Conservation (phyloP, 257 asterid genomes). For the Forsythia viridissima region DNA sequence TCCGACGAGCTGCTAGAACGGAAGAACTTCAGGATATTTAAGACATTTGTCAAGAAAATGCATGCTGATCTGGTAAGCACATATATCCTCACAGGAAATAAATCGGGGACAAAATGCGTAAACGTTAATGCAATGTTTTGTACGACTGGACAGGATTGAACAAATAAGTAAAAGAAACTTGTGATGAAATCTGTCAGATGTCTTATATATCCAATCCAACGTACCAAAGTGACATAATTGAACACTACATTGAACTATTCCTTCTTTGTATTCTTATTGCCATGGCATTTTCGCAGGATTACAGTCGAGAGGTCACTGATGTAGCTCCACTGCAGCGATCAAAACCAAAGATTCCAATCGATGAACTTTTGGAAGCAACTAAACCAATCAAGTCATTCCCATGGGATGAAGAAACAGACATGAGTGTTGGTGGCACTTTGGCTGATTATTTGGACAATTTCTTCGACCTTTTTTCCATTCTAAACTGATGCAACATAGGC, state of each 20-base stretch:
- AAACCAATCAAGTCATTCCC: conserved; percentile 51
- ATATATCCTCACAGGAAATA: background rate
- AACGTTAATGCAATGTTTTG: background rate
- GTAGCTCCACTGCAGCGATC: conserved; percentile 51
- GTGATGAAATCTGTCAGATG: no score
- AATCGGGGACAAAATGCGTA: background rate
- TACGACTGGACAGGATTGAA: background rate
- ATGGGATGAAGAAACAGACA: conserved; percentile 62
- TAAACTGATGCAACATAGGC: background rate
- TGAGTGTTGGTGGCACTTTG: conserved; percentile 46
- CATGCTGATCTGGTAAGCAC: conserved; percentile 64
- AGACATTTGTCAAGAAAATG: conserved; percentile 65
- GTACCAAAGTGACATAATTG: no score
- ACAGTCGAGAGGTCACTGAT: conserved; percentile 38
- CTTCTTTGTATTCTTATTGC: background rate
- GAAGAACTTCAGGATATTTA: conserved; percentile 50
- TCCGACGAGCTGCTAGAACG: conserved; percentile 42
- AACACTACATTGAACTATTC: background rate
- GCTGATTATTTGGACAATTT: conserved; percentile 39
- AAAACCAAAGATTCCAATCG: conserved; percentile 50
- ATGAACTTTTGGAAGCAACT: conserved; percentile 61
- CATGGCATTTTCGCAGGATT: conserved; percentile 39
- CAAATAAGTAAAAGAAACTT: no score
- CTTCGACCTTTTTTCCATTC: conserved; percentile 28
- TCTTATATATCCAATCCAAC: no score